Evolutionary conservation across 805 yeast genomes (phyloP), one percentile per base, ranked within the genome.

Genomic region (Starmera dryadoides): DNA sequence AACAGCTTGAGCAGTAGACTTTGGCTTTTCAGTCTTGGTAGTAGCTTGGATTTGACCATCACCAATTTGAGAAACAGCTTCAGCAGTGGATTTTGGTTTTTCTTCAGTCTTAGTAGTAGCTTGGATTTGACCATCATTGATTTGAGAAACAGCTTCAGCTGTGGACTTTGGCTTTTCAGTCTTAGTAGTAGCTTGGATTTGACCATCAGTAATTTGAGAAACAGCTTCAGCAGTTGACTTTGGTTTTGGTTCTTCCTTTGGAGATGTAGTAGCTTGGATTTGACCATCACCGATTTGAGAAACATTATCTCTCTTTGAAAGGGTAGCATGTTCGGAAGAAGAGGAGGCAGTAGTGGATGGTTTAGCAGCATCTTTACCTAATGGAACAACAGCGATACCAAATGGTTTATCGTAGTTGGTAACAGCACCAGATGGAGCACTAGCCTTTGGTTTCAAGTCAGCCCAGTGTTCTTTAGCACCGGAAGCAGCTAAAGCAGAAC

Each of bases 401-500:
- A 62, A 61, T 34, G 61, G 49, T 28, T 60, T 54, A 33, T 47
- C 37, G 46, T 53, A 58, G 29, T 52, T 48, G 26, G 66, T 53
- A 9, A 53, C 34, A 46, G 60, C 67, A 36, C 53, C 51, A 22
- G 46, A 35, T 51, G 47, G 55, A 30, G 65, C 56, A 10, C 31
- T 2, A 42, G 59, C 60, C 29, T 53, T 42, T 45, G 64, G 63
- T 15, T 63, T 60, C 48, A 60, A 47, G 40, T 64, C 56, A 32
- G 57, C 42, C 66, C 66, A 60, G 39, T 59, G 55, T 33, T 52
- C 77, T 36, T 76, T 58, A 42, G 84, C 83, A 48, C 77, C 75
- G 48, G 71, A 70, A 41, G 85, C 85, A 38, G 81, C 81, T 39
- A 71, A 39, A 29, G 79, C 66, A n/a, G 68, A 42, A 15, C 73